These are phyloP conservation scores for Sugiyamaella boreocaroliniensis DNA, from an alignment of 805 yeast species.

Conservation along the genomic window DNA sequence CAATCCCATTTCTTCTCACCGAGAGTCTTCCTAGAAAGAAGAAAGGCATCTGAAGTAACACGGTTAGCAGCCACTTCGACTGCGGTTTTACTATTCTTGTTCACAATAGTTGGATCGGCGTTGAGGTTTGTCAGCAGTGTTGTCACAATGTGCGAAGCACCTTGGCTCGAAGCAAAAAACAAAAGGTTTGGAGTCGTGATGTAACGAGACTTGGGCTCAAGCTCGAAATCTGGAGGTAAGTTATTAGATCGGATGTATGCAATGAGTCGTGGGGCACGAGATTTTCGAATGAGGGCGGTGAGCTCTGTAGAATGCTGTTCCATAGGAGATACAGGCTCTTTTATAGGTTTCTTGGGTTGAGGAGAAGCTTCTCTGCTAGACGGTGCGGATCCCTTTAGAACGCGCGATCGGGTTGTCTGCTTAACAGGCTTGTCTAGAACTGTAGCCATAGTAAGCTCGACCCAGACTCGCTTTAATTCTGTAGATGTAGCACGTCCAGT, in stretches of 20 bases:
- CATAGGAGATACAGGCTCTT: slow-evolving; percentile 23
- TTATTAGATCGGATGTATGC: slow-evolving; percentile 54
- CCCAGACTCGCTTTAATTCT: slow-evolving; percentile 82
- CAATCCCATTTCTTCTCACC: slow-evolving; percentile 72
- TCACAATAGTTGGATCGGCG: slow-evolving; percentile 60
- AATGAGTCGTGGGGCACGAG: slow-evolving; percentile 68
- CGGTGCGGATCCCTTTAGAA: slow-evolving; percentile 9
- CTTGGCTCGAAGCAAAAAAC: slow-evolving; percentile 69
- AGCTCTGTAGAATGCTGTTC: slow-evolving; percentile 56
- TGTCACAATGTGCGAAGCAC: slow-evolving; percentile 59
- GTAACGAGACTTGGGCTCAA: slow-evolving; percentile 52
- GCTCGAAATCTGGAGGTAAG: slow-evolving; percentile 41
- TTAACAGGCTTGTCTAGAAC: slow-evolving; percentile 34
- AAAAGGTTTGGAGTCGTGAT: slow-evolving; percentile 61
- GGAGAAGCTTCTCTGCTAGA: not conserved
- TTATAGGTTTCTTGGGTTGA: slow-evolving; percentile 8
- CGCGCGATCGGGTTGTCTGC: slow-evolving; percentile 7
- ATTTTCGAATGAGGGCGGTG: slow-evolving; percentile 54
- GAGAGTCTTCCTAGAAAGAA: slow-evolving; percentile 54
- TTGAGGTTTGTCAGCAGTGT: slow-evolving; percentile 53
- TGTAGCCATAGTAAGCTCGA: slow-evolving; percentile 56
- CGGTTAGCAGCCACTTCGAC: slow-evolving; percentile 53
- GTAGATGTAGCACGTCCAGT: slow-evolving; percentile 78
- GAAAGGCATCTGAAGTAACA: slow-evolving; percentile 46
- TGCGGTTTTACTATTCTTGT: slow-evolving; percentile 54